phyloP scores from a whole-genome alignment of 345 rosid genomes.

The Camelina sativa region DNA sequence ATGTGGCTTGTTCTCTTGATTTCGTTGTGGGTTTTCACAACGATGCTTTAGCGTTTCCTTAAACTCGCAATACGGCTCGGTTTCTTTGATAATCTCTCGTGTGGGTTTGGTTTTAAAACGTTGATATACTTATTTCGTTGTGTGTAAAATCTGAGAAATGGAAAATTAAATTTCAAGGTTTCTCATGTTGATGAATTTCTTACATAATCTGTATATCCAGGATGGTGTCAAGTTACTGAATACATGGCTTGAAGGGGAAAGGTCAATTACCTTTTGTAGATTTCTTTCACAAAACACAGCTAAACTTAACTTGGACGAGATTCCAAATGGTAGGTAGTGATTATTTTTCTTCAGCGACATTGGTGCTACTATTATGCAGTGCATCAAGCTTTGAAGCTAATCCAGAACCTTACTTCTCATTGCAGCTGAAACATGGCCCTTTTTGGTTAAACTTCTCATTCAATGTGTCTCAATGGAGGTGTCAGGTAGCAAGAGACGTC shows the following conservation, averaged over 20 bases:
- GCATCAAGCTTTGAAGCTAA: conserved; percentile 25
- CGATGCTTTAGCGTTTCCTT: conserved; percentile 23
- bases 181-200: conserved; percentile 5
- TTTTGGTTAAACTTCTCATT: conserved; percentile 63
- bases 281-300: conserved; percentile 70
- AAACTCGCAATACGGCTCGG: not conserved
- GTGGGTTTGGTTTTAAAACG: conserved; percentile 12
- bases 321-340: conserved; percentile 69
- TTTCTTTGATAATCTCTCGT: conserved; percentile 4
- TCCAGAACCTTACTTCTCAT: conserved; percentile 36
- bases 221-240: conserved; percentile 84
- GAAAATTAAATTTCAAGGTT: not conserved
- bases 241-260: conserved; percentile 81
- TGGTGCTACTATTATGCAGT: conserved; percentile 9
- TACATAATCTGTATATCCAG: conserved; percentile 45
- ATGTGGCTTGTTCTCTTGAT: not conserved
- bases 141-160: conserved; percentile 23
- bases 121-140: conserved; percentile 2
- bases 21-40: conserved; percentile 6
- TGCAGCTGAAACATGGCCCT: conserved; percentile 96
- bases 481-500: conserved; percentile 69
- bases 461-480: conserved; percentile 77
- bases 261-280: conserved; percentile 64
- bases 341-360: not conserved
- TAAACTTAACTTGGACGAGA: conserved; percentile 63